These are phyloP conservation scores for Lathyrus oleraceus DNA, from an alignment of 306 rosid species.

Conservation along the genomic window DNA sequence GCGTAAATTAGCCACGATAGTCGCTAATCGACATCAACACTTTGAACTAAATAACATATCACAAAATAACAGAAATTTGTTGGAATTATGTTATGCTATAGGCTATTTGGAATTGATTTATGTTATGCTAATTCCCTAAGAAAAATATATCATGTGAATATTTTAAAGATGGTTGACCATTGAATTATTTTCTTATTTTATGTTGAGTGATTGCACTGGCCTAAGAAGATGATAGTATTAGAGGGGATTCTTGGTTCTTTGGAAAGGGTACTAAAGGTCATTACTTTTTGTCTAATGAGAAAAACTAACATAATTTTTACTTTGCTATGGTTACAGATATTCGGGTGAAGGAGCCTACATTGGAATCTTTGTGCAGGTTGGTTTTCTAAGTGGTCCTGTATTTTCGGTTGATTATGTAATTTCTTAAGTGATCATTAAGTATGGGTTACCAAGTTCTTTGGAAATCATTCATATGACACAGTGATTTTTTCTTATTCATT, in stretches of 20 bases:
- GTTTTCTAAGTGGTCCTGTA: constrained; percentile 29
- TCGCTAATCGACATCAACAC: neutral
- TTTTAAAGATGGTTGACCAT: neutral
- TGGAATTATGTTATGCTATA: neutral
- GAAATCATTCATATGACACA: neutral
- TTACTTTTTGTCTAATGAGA: constrained; percentile 16
- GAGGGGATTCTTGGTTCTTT: constrained; percentile 20
- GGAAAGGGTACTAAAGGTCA: neutral
- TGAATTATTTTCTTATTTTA: neutral
- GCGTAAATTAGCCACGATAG: neutral
- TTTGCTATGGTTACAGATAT: constrained; percentile 57
- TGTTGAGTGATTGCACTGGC: constrained; percentile 6
- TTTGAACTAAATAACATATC: neutral
- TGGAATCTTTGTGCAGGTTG: constrained; percentile 84
- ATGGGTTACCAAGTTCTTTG: neutral
- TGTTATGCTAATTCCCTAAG: neutral
- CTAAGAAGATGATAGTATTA: constrained; percentile 2
- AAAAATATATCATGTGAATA: neutral
- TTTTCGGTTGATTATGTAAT: constrained; percentile 9
- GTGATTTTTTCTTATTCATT: neutral
- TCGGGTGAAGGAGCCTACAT: constrained; percentile 88
- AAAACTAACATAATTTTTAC: constrained; percentile 18
- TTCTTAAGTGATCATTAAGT: constrained; percentile 10
- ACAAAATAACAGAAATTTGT: neutral
- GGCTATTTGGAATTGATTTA: neutral